These are phyloP conservation scores for Cercis canadensis DNA, from an alignment of 306 rosid species.

Conservation along the genomic window DNA sequence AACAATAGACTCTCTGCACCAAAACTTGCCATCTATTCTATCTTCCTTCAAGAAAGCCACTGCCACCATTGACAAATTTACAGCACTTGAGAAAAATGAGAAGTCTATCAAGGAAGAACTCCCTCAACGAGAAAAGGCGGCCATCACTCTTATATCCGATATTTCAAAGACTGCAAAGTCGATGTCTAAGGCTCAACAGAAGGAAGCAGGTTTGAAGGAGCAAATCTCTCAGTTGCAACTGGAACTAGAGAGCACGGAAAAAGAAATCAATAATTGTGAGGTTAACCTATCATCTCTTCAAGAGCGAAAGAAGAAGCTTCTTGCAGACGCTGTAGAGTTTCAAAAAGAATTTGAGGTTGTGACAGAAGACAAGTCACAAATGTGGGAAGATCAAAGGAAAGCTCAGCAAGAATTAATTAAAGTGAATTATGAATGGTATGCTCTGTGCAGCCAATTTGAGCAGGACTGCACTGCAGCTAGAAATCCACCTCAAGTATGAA, in stretches of 20 bases:
- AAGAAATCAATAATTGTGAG: not conserved
- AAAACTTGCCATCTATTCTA: not conserved
- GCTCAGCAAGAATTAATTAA: too few relatives aligned
- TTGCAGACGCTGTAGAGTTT: not conserved
- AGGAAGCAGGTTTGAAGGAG: not conserved
- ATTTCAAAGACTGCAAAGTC: not conserved
- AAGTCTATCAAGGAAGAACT: not conserved
- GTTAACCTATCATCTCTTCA: not conserved
- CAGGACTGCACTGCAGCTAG: too few relatives aligned
- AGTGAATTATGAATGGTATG: too few relatives aligned
- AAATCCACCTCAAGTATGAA: too few relatives aligned
- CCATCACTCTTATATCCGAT: not conserved
- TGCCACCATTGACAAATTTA: not conserved
- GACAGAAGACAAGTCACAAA: too few relatives aligned
- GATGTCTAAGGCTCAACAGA: not conserved
- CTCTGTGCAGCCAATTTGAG: not conserved
- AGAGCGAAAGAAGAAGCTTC: not conserved
- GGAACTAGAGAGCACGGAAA: not conserved
- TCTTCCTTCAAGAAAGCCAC: too few relatives aligned
- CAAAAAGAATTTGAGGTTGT: not conserved
- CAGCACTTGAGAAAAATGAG: not conserved
- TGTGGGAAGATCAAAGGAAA: not conserved
- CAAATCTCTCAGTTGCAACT: not conserved
- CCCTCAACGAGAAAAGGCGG: not conserved
- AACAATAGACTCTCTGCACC: not conserved